phyloP scores from a whole-genome alignment of 2,329 filamentous ascomycete species.

The Penicillium sp. region DNA sequence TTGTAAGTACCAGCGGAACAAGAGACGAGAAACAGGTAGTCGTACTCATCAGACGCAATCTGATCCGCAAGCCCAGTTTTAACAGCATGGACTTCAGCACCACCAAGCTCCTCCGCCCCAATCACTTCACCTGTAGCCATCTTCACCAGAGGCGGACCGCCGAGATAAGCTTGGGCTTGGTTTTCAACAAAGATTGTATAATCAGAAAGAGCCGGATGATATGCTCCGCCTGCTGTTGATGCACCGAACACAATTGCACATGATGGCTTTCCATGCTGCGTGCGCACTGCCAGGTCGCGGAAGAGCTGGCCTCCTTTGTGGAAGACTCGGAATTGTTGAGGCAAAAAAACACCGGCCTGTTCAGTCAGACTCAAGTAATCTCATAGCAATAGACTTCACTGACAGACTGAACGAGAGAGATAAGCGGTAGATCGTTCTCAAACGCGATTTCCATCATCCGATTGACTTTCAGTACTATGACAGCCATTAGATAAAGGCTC shows the following conservation, averaged over 20 bases:
- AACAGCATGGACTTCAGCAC: conserved; percentile 43
- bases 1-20: neutral
- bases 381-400: neutral
- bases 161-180: conserved; percentile 48
- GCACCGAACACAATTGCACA: conserved; percentile 49
- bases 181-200: conserved; percentile 47
- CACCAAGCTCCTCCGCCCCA: conserved; percentile 45
- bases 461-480: conserved; percentile 34
- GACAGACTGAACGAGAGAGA: conserved; percentile 42
- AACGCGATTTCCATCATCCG: conserved; percentile 40
- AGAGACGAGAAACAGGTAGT: neutral
- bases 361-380: neutral
- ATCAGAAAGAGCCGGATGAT: conserved; percentile 44
- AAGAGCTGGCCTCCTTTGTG: conserved; percentile 47
- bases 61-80: conserved; percentile 47
- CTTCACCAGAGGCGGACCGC: conserved; percentile 47
- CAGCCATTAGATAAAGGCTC: neutral
- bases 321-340: conserved; percentile 49
- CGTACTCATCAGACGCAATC: conserved; percentile 44
- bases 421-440: conserved; percentile 43
- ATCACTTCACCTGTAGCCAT: conserved; percentile 49
- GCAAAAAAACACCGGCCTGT: conserved; percentile 43
- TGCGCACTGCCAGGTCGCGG: conserved; percentile 42
- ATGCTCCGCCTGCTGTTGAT: conserved; percentile 45
- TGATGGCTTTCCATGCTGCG: conserved; percentile 38